phyloP scores from a whole-genome alignment of 257 asterid species.

The Plectranthus barbatus region DNA sequence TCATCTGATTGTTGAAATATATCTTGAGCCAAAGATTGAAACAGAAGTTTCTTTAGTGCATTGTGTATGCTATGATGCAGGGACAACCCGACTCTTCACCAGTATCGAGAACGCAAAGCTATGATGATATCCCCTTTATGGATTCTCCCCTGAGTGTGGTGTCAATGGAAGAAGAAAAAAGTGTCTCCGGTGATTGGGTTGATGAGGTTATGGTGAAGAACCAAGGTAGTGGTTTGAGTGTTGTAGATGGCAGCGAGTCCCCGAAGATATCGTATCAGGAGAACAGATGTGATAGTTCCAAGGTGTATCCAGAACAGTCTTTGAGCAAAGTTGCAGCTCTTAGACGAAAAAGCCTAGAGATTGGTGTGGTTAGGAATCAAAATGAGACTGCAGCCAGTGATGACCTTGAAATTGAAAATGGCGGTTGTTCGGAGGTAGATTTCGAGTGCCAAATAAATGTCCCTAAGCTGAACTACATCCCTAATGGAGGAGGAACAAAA shows the following conservation, averaged over 20 bases:
- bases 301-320: constrained; percentile 16
- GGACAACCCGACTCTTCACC: constrained; percentile 25
- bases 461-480: constrained; percentile 23
- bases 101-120: constrained; percentile 38
- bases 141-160: constrained; percentile 35
- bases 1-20: not conserved
- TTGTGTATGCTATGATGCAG: constrained; percentile 15
- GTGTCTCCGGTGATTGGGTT: constrained; percentile 39
- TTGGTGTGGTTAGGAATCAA: constrained; percentile 12
- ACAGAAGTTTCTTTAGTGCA: not conserved
- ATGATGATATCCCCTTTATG: constrained; percentile 41
- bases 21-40: not conserved
- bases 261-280: not conserved
- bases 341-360: constrained; percentile 27
- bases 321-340: constrained; percentile 11
- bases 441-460: constrained; percentile 31
- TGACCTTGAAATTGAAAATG: constrained; percentile 44
- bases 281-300: constrained; percentile 7
- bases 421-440: constrained; percentile 56
- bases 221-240: too few species aligned
- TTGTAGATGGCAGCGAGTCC: not conserved
- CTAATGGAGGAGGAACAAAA: constrained; percentile 42
- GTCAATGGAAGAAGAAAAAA: constrained; percentile 33
- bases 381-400: constrained; percentile 38
- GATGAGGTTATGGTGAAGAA: constrained; percentile 47